Percentiles rank a stretch among this genome's conserved stretches.
phyloP scores from a whole-genome alignment of 345 rosid species.

The Hypericum androsaemum region DNA sequence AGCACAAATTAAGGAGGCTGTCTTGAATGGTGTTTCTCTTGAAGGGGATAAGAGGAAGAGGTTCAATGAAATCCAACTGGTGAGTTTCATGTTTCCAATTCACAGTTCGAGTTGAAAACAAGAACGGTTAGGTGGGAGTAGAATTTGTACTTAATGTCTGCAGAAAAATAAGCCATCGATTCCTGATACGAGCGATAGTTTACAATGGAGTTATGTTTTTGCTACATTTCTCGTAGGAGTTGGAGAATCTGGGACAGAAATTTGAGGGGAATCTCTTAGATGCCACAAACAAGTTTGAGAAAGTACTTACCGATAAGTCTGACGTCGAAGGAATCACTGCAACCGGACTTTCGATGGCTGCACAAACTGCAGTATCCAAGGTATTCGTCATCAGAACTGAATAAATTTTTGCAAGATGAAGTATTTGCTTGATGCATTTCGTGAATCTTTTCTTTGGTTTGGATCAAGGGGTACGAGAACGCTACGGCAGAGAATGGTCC shows the following conservation, averaged over 20 bases:
- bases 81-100: slow-evolving; percentile 1
- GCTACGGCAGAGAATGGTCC: slow-evolving; percentile 84
- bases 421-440: neutral
- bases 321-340: slow-evolving; percentile 85
- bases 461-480: slow-evolving; percentile 55
- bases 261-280: slow-evolving; percentile 83
- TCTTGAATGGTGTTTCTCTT: slow-evolving; percentile 84
- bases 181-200: too few species aligned
- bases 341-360: slow-evolving; percentile 81
- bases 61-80: slow-evolving; percentile 91
- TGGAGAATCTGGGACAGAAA: slow-evolving; percentile 63
- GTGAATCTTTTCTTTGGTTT: slow-evolving; percentile 2
- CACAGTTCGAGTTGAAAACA: neutral
- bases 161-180: too few species aligned
- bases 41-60: slow-evolving; percentile 70
- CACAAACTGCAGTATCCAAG: slow-evolving; percentile 84
- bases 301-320: slow-evolving; percentile 61
- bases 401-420: neutral
- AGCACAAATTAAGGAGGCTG: slow-evolving; percentile 74
- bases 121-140: too few species aligned
- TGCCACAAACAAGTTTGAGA: slow-evolving; percentile 86
- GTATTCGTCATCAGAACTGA: slow-evolving; percentile 18
- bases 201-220: too few species aligned
- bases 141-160: too few species aligned
- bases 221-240: slow-evolving; percentile 39